phyloP scores from a whole-genome alignment of 352 stramenopile species.

The Peronosclerospora sorghi region DNA sequence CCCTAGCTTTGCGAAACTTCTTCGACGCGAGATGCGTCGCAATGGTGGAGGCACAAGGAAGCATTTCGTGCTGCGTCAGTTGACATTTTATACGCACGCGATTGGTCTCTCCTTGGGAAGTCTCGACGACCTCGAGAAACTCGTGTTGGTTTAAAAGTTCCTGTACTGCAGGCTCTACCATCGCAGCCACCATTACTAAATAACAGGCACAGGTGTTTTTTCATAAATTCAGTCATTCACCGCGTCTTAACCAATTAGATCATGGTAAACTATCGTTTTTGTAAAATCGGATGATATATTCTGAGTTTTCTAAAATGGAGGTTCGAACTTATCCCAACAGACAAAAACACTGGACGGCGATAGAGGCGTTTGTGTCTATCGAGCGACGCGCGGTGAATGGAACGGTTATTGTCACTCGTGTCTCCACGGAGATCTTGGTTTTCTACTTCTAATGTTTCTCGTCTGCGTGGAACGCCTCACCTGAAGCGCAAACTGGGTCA shows the following conservation, averaged over 20 bases:
- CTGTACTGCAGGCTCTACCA: constrained; percentile 27
- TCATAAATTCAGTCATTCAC: too few relatives aligned
- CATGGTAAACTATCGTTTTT: too few relatives aligned
- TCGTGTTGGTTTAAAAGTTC: constrained; percentile 34
- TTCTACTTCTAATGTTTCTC: constrained; percentile 31
- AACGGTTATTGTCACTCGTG: too few relatives aligned
- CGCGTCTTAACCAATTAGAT: too few relatives aligned
- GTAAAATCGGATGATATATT: too few relatives aligned
- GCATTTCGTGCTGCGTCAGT: constrained; percentile 72
- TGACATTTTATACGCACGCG: constrained; percentile 57
- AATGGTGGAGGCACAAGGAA: constrained; percentile 47
- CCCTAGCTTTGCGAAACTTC: constrained; percentile 68
- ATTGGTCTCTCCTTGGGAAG: constrained; percentile 29
- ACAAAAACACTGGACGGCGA: too few relatives aligned
- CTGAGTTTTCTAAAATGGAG: too few relatives aligned
- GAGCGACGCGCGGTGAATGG: too few relatives aligned
- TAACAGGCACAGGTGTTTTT: too few relatives aligned
- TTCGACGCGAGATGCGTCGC: constrained; percentile 61
- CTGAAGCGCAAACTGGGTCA: constrained; percentile 79
- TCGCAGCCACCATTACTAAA: constrained; percentile 4
- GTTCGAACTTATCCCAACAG: too few relatives aligned
- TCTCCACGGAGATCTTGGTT: background rate
- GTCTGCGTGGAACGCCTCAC: constrained; percentile 44
- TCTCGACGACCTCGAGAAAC: constrained; percentile 44
- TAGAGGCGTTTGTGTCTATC: too few relatives aligned